Percentiles rank a stretch among this genome's conserved stretches.
phyloP scores from a whole-genome alignment of 305 asterid genomes.

The Rubia balearica region DNA sequence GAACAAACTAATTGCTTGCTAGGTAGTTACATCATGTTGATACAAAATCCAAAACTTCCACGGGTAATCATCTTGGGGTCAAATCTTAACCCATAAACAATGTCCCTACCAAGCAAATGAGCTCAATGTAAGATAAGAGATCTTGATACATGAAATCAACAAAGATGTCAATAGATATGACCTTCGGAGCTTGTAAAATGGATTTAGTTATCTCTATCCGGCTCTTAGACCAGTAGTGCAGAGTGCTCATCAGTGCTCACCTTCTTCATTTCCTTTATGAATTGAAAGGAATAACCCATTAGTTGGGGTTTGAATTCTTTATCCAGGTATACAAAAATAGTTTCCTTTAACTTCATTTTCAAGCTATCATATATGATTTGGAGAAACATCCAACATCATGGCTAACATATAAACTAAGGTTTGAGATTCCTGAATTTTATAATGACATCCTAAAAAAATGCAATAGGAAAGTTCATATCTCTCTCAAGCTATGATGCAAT shows the following conservation, averaged over 20 bases:
- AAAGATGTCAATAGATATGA: slow-evolving; percentile 1
- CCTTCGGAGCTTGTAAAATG: slow-evolving; percentile 37
- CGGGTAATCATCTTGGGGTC: neutral
- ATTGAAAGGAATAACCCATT: slow-evolving; percentile 14
- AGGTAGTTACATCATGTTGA: slow-evolving; percentile 10
- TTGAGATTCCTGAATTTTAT: too few relatives aligned
- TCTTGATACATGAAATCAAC: neutral
- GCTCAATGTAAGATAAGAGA: neutral
- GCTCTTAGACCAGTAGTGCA: slow-evolving; percentile 86
- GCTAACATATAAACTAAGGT: too few relatives aligned
- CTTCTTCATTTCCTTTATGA: slow-evolving; percentile 78
- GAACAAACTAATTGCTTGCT: slow-evolving; percentile 10
- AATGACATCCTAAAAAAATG: too few relatives aligned
- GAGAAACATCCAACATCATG: too few relatives aligned
- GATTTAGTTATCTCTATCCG: slow-evolving; percentile 62
- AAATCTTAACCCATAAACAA: neutral
- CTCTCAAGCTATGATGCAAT: too few relatives aligned
- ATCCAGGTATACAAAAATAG: too few relatives aligned
- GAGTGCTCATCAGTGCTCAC: slow-evolving; percentile 91
- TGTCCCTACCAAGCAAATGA: neutral
- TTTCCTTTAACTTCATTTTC: too few relatives aligned
- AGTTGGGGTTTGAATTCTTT: neutral
- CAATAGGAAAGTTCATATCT: too few relatives aligned
- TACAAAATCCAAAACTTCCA: neutral
- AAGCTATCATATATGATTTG: too few relatives aligned